Conservation (phyloP, 1,284 basidiomycete species). For the Phenoliferia sp. region DNA sequence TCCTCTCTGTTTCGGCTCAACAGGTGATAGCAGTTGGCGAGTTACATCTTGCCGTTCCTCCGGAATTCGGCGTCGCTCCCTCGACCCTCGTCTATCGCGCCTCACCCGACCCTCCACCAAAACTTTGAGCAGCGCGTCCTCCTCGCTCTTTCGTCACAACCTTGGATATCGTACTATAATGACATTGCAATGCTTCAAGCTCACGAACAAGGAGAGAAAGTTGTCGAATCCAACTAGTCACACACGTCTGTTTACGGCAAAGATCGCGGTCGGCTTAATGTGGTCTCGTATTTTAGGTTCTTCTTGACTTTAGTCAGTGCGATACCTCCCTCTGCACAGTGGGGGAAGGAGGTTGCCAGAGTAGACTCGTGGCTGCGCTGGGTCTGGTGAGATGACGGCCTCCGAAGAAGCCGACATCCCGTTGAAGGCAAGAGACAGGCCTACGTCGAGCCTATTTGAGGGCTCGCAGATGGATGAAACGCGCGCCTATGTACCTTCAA, state of each 20-base stretch:
- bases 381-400: neutral
- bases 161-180: neutral
- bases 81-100: constrained; percentile 13
- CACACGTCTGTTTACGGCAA: neutral
- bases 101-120: neutral
- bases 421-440: too few species aligned
- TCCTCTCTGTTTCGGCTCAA: neutral
- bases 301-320: neutral
- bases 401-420: too few species aligned
- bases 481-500: too few species aligned
- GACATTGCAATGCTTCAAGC: neutral
- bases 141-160: neutral
- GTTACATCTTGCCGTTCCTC: constrained; percentile 17
- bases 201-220: neutral
- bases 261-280: neutral
- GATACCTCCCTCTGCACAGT: neutral
- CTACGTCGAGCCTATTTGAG: too few species aligned
- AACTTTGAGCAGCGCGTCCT: neutral
- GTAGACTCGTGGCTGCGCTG: neutral
- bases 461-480: too few species aligned
- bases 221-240: constrained; percentile 1
- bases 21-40: constrained; percentile 29
- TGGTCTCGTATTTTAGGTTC: neutral
- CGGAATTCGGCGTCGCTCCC: constrained; percentile 35
- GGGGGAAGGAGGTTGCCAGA: neutral